phyloP scores from a whole-genome alignment of 495 filamentous ascomycete genomes.

The Echria macrotheca region DNA sequence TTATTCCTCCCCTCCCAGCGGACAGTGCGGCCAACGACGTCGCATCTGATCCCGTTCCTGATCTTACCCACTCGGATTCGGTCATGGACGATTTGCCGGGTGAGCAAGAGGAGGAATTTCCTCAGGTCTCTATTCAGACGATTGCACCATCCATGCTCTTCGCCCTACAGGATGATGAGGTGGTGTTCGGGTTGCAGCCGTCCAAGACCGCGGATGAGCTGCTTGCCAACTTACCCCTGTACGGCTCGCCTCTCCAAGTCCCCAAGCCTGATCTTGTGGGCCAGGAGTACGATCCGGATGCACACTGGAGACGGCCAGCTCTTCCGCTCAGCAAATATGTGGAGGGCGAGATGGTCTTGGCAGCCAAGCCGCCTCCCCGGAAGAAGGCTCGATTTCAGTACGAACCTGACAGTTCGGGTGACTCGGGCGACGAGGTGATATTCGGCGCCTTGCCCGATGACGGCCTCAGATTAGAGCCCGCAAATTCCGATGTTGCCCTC shows the following conservation, averaged over 20 bases:
- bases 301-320: slow-evolving; percentile 67
- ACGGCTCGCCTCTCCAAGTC: slow-evolving; percentile 57
- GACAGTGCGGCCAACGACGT: slow-evolving; percentile 24
- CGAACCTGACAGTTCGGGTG: slow-evolving; percentile 59
- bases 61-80: slow-evolving; percentile 56
- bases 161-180: slow-evolving; percentile 71
- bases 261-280: slow-evolving; percentile 50
- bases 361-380: slow-evolving; percentile 57
- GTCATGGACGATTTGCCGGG: slow-evolving; percentile 25
- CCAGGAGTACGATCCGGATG: slow-evolving; percentile 57
- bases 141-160: slow-evolving; percentile 73
- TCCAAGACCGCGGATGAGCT: slow-evolving; percentile 74
- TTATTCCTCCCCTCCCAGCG: slow-evolving; percentile 32
- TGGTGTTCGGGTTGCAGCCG: slow-evolving; percentile 70
- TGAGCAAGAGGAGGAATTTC: slow-evolving; percentile 40
- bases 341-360: slow-evolving; percentile 69
- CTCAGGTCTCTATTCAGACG: slow-evolving; percentile 38
- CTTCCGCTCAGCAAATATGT: slow-evolving; percentile 85
- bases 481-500: slow-evolving; percentile 72
- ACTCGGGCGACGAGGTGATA: slow-evolving; percentile 45
- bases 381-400: slow-evolving; percentile 80
- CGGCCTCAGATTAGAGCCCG: slow-evolving; percentile 51
- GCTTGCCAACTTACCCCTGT: slow-evolving; percentile 79
- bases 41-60: slow-evolving; percentile 53
- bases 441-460: slow-evolving; percentile 40